Conservation (phyloP, 2,329 filamentous ascomycete species). For the Albophoma yamanashiensis region DNA sequence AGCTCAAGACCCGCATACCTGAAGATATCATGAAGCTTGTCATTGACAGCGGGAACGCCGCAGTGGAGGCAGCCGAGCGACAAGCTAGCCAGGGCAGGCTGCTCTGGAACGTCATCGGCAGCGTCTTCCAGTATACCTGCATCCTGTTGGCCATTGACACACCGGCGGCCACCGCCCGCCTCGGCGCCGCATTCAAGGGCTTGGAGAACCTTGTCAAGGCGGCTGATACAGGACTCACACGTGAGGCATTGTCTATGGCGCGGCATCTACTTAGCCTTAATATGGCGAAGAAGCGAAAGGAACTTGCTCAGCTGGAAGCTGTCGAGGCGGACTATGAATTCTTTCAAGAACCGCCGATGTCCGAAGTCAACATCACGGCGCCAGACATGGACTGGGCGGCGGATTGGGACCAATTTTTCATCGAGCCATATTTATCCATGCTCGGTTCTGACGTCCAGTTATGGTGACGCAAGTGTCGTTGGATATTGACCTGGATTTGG, state of each 20-base stretch:
- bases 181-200: slow-evolving; percentile 7
- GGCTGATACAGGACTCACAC: slow-evolving; percentile 9
- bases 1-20: slow-evolving; percentile 7
- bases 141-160: slow-evolving; percentile 11
- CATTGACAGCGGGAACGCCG: slow-evolving; percentile 7
- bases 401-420: slow-evolving; percentile 10
- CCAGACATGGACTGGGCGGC: slow-evolving; percentile 6
- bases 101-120: slow-evolving; percentile 13
- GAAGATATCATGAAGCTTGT: slow-evolving; percentile 8
- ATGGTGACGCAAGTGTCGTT: slow-evolving; percentile 1
- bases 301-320: slow-evolving; percentile 10
- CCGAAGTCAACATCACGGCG: background rate
- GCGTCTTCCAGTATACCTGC: slow-evolving; percentile 12
- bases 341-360: slow-evolving; percentile 1
- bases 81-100: slow-evolving; percentile 8
- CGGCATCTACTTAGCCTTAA: slow-evolving; percentile 8
- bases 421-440: slow-evolving; percentile 11
- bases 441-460: slow-evolving; percentile 7
- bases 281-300: slow-evolving; percentile 9
- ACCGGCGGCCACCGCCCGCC: slow-evolving; percentile 4
- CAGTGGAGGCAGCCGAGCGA: slow-evolving; percentile 7
- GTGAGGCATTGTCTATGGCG: slow-evolving; percentile 10
- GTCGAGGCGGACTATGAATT: slow-evolving; percentile 7
- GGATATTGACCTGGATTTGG: background rate
- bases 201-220: slow-evolving; percentile 8